These are phyloP conservation scores for Pseudozyma pruni DNA, from an alignment of 1,284 basidiomycete genomes.

Conservation along the genomic window DNA sequence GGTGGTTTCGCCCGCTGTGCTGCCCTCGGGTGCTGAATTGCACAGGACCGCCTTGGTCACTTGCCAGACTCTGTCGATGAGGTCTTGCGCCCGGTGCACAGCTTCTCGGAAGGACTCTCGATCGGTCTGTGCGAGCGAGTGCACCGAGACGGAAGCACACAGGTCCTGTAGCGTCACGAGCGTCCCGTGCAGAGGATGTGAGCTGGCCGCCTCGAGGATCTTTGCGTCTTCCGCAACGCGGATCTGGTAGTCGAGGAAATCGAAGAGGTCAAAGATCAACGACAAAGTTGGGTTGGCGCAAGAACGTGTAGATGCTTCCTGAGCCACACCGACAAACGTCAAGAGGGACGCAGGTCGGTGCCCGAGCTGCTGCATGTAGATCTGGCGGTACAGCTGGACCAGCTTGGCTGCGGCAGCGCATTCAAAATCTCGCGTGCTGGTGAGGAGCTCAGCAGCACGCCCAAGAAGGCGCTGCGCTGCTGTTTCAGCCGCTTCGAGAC, in stretches of 20 bases:
- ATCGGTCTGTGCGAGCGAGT: slow-evolving; percentile 16
- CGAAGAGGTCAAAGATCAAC: slow-evolving; percentile 60
- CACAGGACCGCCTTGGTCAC: slow-evolving; percentile 65
- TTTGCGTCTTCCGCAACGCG: slow-evolving; percentile 47
- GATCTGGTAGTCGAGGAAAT: slow-evolving; percentile 50
- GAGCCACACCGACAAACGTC: slow-evolving; percentile 10
- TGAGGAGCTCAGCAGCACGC: slow-evolving; percentile 45
- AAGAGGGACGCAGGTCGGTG: slow-evolving; percentile 34
- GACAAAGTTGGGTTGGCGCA: slow-evolving; percentile 27
- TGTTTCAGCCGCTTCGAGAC: slow-evolving; percentile 27
- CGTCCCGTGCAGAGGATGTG: slow-evolving; percentile 65
- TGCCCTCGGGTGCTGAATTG: slow-evolving; percentile 63
- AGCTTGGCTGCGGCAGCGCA: slow-evolving; percentile 53
- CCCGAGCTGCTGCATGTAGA: slow-evolving; percentile 50
- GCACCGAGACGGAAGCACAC: slow-evolving; percentile 38
- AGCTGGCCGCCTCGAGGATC: slow-evolving; percentile 58
- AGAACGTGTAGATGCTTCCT: background rate
- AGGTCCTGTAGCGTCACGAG: slow-evolving; percentile 66
- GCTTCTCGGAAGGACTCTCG: slow-evolving; percentile 27
- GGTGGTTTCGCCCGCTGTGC: slow-evolving; percentile 16
- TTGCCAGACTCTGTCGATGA: slow-evolving; percentile 64
- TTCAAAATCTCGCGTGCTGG: slow-evolving; percentile 54
- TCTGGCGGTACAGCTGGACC: slow-evolving; percentile 48
- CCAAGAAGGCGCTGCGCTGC: slow-evolving; percentile 39
- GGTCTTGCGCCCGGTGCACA: slow-evolving; percentile 46